Evolutionary conservation across 2,329 filamentous ascomycete genomes (phyloP).

Genomic region (Hymenoscyphus scutula): DNA sequence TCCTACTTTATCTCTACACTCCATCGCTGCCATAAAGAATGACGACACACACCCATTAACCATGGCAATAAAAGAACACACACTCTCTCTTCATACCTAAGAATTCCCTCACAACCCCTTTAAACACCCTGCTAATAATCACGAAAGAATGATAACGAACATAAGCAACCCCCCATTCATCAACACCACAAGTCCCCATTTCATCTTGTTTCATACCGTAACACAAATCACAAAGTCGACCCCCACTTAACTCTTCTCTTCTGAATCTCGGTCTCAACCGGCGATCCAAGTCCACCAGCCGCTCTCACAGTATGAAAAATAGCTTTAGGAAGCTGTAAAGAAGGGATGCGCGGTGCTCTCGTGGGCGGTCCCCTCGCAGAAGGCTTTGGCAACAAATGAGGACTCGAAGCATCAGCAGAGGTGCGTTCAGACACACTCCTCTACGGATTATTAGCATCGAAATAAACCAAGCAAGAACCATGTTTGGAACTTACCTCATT

Average conservation of each 20-base stretch:
- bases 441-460: not conserved
- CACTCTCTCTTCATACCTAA: too few relatives aligned
- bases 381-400: conserved; percentile 8
- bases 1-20: too few relatives aligned
- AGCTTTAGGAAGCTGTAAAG: conserved; percentile 25
- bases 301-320: conserved; percentile 23
- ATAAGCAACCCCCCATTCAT: too few relatives aligned
- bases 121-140: too few relatives aligned
- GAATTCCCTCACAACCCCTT: too few relatives aligned
- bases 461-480: not conserved
- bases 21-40: too few relatives aligned
- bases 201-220: too few relatives aligned
- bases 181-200: too few relatives aligned
- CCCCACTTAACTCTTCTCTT: conserved; percentile 6
- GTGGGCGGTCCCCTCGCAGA: too few relatives aligned
- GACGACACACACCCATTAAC: too few relatives aligned
- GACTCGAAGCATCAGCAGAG: not conserved
- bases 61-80: too few relatives aligned
- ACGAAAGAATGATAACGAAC: too few relatives aligned
- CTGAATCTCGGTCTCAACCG: conserved; percentile 1
- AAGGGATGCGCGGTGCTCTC: conserved; percentile 19
- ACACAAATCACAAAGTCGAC: not conserved
- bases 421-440: conserved; percentile 3
- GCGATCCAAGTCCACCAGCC: conserved; percentile 17
- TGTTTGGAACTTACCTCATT: conserved; percentile 6